Percentiles rank a stretch among this genome's conserved stretches.
Evolutionary conservation across 352 stramenopile genomes (phyloP).

Genomic region (Phytophthora pinifolia): DNA sequence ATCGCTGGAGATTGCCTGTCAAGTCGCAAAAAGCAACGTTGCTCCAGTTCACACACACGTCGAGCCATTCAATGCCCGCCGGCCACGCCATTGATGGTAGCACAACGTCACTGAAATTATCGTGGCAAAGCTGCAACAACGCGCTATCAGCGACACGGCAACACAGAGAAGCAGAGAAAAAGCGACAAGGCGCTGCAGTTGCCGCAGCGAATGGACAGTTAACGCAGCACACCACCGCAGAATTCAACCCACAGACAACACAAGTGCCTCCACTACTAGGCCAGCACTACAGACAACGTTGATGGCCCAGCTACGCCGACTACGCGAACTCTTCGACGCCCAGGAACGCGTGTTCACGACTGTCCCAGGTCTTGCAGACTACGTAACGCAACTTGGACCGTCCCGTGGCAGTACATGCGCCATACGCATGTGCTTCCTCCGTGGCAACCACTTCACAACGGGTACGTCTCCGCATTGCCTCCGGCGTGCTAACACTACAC

Average conservation of each 20-base stretch:
- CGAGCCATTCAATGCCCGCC: background rate
- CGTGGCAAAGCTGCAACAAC: too few relatives aligned
- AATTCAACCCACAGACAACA: background rate
- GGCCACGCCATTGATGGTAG: background rate
- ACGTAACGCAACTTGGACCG: background rate
- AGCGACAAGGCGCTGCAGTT: background rate
- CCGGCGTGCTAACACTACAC: background rate
- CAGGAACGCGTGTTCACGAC: constrained; percentile 4
- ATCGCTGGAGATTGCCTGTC: background rate
- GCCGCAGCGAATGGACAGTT: background rate
- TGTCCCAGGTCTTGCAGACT: background rate
- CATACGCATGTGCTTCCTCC: background rate
- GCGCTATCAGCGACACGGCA: too few relatives aligned
- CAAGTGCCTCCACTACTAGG: background rate
- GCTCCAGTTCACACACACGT: background rate
- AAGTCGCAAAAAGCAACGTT: background rate
- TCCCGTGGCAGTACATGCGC: background rate
- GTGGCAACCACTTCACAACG: constrained; percentile 3
- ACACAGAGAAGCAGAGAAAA: background rate
- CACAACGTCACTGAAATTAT: too few relatives aligned
- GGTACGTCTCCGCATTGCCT: background rate
- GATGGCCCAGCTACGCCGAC: constrained; percentile 1
- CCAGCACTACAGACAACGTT: background rate
- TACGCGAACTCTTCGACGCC: background rate
- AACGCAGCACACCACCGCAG: background rate